Evolutionary conservation across 495 filamentous ascomycete genomes (phyloP).

Genomic region (Aspergillus haitiensis): DNA sequence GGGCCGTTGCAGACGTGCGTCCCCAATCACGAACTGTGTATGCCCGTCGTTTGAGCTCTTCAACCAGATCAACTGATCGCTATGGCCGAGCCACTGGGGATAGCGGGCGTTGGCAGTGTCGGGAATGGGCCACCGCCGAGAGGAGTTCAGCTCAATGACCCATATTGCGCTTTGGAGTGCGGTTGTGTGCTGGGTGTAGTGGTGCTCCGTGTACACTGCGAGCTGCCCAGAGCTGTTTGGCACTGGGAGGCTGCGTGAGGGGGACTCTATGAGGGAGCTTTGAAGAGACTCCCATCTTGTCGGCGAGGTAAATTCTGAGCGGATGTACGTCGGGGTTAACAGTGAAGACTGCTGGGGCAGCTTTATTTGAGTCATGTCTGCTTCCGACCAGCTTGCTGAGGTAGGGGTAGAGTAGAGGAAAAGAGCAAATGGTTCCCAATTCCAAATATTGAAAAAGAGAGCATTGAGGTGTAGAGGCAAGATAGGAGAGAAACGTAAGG

Average conservation of each 20-base stretch:
- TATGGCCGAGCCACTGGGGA: slow-evolving; percentile 4
- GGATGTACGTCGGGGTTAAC: not conserved
- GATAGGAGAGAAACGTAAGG: too few species aligned
- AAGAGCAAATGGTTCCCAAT: too few species aligned
- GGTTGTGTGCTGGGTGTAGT: not conserved
- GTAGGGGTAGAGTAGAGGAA: too few species aligned
- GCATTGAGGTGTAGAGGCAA: too few species aligned
- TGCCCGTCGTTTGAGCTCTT: not conserved
- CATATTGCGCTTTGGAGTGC: slow-evolving; percentile 9
- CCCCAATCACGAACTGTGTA: slow-evolving; percentile 5
- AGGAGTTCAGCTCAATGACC: not conserved
- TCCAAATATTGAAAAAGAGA: too few species aligned
- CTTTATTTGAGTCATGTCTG: too few species aligned
- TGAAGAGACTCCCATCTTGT: not conserved
- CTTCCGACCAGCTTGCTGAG: too few species aligned
- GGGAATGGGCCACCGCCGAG: slow-evolving; percentile 1
- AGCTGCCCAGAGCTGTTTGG: not conserved
- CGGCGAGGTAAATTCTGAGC: too few species aligned
- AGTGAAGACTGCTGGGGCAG: too few species aligned
- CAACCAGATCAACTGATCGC: slow-evolving; percentile 8
- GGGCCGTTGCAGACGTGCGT: not conserved
- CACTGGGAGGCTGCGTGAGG: slow-evolving; percentile 1
- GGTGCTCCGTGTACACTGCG: not conserved
- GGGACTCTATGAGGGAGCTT: not conserved
- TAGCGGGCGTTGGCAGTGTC: not conserved